Evolutionary conservation across 2,329 filamentous ascomycete species (phyloP).

Genomic region (Pseudopyrenochaeta lycopersici): DNA sequence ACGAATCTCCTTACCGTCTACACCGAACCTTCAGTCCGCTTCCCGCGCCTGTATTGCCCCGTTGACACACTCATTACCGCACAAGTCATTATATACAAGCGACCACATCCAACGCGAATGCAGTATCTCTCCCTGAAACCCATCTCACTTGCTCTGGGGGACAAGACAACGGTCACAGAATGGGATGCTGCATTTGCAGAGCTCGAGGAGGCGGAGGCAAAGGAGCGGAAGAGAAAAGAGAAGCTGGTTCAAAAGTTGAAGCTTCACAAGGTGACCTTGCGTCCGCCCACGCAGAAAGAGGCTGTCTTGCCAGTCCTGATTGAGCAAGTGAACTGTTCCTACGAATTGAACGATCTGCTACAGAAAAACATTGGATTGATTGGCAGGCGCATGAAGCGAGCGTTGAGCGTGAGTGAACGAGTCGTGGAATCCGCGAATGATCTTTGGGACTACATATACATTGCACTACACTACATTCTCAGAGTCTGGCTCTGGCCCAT

Average conservation of each 20-base stretch:
- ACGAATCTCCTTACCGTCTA: slow-evolving; percentile 73
- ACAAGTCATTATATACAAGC: slow-evolving; percentile 88
- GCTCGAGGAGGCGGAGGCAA: slow-evolving; percentile 75
- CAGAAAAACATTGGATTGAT: slow-evolving; percentile 91
- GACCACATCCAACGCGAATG: slow-evolving; percentile 87
- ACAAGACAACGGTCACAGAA: slow-evolving; percentile 61
- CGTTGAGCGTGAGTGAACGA: slow-evolving; percentile 90
- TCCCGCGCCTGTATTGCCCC: slow-evolving; percentile 78
- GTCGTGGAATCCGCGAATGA: slow-evolving; percentile 93
- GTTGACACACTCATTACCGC: slow-evolving; percentile 73
- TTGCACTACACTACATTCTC: slow-evolving; percentile 75
- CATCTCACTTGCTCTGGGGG: slow-evolving; percentile 82
- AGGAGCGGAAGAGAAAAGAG: slow-evolving; percentile 68
- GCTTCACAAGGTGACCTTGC: slow-evolving; percentile 83
- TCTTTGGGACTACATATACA: slow-evolving; percentile 76
- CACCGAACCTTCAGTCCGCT: slow-evolving; percentile 57
- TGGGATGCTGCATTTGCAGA: slow-evolving; percentile 56
- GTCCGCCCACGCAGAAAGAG: slow-evolving; percentile 82
- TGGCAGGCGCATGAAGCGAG: slow-evolving; percentile 80
- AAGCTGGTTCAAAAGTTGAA: slow-evolving; percentile 85
- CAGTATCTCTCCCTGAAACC: slow-evolving; percentile 94
- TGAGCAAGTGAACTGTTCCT: slow-evolving; percentile 95
- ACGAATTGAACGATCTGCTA: slow-evolving; percentile 84
- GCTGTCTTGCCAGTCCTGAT: slow-evolving; percentile 81
- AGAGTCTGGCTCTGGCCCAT: slow-evolving; percentile 81